phyloP scores from a whole-genome alignment of 2,329 filamentous ascomycete genomes.

The Amylocarpus encephaloides region DNA sequence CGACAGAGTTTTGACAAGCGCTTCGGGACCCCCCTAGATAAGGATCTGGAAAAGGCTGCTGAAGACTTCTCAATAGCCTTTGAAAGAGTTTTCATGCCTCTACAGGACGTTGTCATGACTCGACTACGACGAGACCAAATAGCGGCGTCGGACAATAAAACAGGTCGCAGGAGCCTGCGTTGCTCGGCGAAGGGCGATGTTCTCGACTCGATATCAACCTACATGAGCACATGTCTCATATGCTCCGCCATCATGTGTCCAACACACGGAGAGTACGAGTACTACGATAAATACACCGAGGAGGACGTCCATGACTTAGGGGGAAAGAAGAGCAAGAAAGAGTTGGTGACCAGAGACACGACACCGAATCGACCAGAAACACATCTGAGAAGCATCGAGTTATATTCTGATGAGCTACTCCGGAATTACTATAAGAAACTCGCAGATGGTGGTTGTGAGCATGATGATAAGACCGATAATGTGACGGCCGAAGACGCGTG shows the following conservation, averaged over 20 bases:
- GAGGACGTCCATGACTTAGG: constrained; percentile 9
- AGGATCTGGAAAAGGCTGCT: constrained; percentile 1
- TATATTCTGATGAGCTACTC: not conserved
- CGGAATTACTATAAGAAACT: not conserved
- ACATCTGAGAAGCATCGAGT: constrained; percentile 15
- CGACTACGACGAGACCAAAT: constrained; percentile 21
- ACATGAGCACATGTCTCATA: constrained; percentile 24
- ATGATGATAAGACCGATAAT: not conserved
- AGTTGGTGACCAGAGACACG: not conserved
- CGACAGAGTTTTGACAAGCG: not conserved
- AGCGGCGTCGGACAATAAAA: constrained; percentile 7
- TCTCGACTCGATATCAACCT: constrained; percentile 20
- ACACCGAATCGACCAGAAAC: constrained; percentile 13
- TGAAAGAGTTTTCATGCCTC: constrained; percentile 12
- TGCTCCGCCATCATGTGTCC: constrained; percentile 25
- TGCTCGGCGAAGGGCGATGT: not conserved
- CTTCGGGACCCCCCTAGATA: constrained; percentile 6
- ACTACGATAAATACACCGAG: constrained; percentile 6
- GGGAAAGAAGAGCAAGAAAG: constrained; percentile 3
- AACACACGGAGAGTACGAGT: constrained; percentile 26
- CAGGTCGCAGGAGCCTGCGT: constrained; percentile 5
- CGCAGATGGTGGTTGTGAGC: not conserved
- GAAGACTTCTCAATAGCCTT: constrained; percentile 16
- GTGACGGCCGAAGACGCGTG: not conserved
- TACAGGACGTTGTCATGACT: constrained; percentile 20